A percentile compares a stretch with the other conserved stretches of the same genome.
phyloP scores from a whole-genome alignment of 805 yeast genomes.

The Nakazawaea anatomiae region DNA sequence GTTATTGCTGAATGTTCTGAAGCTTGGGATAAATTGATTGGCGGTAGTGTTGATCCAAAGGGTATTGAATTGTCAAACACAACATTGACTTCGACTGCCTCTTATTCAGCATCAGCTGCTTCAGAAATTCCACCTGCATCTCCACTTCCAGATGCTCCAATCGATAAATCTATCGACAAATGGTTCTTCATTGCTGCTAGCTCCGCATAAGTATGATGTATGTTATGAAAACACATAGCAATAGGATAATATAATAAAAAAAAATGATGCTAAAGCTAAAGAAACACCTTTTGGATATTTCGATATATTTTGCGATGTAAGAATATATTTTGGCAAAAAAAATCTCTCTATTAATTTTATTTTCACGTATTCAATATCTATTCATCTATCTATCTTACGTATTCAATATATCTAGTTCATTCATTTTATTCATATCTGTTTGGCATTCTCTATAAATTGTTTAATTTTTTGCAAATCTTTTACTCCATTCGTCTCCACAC shows the following conservation, averaged over 20 bases:
- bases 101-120: constrained; percentile 42
- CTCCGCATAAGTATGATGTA: constrained; percentile 28
- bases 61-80: constrained; percentile 76
- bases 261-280: no score
- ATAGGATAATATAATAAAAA: no score
- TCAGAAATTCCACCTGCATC: constrained; percentile 63
- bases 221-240: no score
- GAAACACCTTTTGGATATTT: no score
- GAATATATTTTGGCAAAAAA: no score
- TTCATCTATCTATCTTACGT: no score
- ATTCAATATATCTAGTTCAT: no score
- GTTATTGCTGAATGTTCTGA: constrained; percentile 75
- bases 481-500: constrained; percentile 75
- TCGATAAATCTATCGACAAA: constrained; percentile 94
- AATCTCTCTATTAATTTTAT: no score
- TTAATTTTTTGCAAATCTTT: constrained; percentile 66
- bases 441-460: constrained; percentile 51
- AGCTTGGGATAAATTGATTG: constrained; percentile 76
- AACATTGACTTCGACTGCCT: constrained; percentile 53
- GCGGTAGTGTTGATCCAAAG: constrained; percentile 56
- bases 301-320: no score
- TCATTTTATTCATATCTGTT: constrained; percentile 9
- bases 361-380: no score
- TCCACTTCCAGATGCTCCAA: constrained; percentile 81
- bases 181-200: constrained; percentile 97